phyloP scores from a whole-genome alignment of 1,284 basidiomycete species.

The Rhodotorula sp. region DNA sequence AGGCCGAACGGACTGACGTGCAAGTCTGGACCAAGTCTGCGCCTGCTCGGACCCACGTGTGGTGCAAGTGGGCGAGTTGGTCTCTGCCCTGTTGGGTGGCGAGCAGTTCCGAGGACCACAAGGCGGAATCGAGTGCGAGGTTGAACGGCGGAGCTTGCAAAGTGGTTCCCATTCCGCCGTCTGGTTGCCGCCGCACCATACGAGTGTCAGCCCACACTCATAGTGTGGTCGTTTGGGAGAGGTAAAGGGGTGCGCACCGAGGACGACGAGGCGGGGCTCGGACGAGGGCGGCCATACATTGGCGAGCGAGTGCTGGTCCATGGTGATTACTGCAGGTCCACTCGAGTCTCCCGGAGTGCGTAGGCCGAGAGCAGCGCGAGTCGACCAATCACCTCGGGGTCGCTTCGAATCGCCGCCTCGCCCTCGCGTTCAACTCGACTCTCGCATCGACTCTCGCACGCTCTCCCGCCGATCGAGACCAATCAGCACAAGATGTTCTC shows the following conservation, averaged over 20 bases:
- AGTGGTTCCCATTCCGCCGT: conserved; percentile 38
- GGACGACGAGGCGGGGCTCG: too few relatives aligned
- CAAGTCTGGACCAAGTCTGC: conserved; percentile 58
- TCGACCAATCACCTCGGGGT: too few relatives aligned
- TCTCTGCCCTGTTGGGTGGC: conserved; percentile 54
- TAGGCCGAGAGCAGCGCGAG: too few relatives aligned
- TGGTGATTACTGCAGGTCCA: neutral
- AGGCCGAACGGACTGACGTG: conserved; percentile 22
- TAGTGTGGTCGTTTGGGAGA: neutral
- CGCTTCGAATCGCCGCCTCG: too few relatives aligned
- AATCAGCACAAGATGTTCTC: conserved; percentile 10
- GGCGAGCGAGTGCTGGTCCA: too few relatives aligned
- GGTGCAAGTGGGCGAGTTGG: conserved; percentile 62
- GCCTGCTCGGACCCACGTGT: conserved; percentile 70
- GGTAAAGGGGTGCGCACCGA: neutral
- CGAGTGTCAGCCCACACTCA: neutral
- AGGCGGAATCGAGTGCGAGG: conserved; percentile 26
- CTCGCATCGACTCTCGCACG: neutral
- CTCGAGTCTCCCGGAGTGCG: neutral
- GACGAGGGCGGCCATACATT: too few relatives aligned
- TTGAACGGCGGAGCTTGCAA: conserved; percentile 30
- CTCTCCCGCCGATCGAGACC: neutral
- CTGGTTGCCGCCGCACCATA: too few relatives aligned
- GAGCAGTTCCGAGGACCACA: conserved; percentile 41
- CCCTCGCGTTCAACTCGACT: neutral